Evolutionary conservation across 139 green algal genomes (phyloP).

Genomic region (Asterochloris erici): DNA sequence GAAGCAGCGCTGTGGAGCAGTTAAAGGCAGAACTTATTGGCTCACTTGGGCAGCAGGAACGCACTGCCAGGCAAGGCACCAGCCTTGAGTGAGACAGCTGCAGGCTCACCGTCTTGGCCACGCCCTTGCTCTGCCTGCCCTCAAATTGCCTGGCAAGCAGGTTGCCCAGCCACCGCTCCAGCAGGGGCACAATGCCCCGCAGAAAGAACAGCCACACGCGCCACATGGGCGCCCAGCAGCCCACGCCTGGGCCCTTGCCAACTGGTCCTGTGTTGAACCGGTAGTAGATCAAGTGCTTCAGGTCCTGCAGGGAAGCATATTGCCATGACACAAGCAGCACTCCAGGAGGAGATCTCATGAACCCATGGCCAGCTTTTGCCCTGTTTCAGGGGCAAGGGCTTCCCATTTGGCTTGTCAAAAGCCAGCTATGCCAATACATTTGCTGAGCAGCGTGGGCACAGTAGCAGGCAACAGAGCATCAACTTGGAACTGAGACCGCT

Average conservation of each 20-base stretch:
- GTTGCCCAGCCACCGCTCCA: slow-evolving; percentile 99
- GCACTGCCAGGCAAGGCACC: too few species aligned
- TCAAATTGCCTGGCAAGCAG: slow-evolving; percentile 99
- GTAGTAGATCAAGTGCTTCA: slow-evolving; percentile 99
- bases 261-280: slow-evolving; percentile 98
- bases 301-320: slow-evolving; percentile 45
- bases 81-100: too few species aligned
- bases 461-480: not conserved
- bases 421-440: not conserved
- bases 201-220: slow-evolving; percentile 99
- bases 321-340: not conserved
- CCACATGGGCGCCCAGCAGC: slow-evolving; percentile 99
- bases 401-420: not conserved
- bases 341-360: not conserved
- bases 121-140: slow-evolving; percentile 91
- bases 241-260: slow-evolving; percentile 97
- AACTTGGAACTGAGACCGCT: not conserved
- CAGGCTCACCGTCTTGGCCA: slow-evolving; percentile 95
- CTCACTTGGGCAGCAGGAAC: too few species aligned
- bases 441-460: not conserved
- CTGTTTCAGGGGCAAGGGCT: not conserved
- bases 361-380: not conserved
- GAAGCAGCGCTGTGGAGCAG: too few species aligned
- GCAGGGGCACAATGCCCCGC: slow-evolving; percentile 93
- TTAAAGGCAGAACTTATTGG: too few species aligned